Conservation (phyloP, 1,284 basidiomycete genomes). For the Ceratobasidium sp. region DNA sequence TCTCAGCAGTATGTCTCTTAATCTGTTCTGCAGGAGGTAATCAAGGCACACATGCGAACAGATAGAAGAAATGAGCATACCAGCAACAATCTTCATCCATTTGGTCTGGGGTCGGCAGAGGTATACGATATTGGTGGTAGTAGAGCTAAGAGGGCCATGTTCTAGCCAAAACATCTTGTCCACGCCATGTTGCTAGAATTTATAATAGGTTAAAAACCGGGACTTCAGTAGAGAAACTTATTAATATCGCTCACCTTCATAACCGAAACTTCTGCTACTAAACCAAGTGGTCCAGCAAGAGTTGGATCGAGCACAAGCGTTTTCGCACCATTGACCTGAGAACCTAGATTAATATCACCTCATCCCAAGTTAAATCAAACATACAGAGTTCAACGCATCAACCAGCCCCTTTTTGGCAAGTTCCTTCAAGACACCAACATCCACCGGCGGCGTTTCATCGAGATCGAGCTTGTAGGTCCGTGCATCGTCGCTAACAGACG, state of each 20-base stretch:
- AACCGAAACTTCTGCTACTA: slow-evolving; percentile 91
- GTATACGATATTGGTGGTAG: slow-evolving; percentile 92
- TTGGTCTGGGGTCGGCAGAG: slow-evolving; percentile 89
- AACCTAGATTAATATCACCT: slow-evolving; percentile 41
- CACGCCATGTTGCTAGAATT: slow-evolving; percentile 89
- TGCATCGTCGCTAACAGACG: slow-evolving; percentile 45
- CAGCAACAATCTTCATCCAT: slow-evolving; percentile 89
- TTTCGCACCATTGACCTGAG: slow-evolving; percentile 92
- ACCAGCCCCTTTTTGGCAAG: slow-evolving; percentile 79
- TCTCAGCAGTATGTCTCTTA: slow-evolving; percentile 71
- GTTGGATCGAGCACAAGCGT: slow-evolving; percentile 92
- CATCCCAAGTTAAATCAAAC: slow-evolving; percentile 51
- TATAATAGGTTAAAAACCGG: background rate
- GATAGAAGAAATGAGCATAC: slow-evolving; percentile 60
- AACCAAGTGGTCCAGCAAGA: slow-evolving; percentile 90
- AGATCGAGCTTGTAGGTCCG: slow-evolving; percentile 41
- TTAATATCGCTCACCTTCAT: slow-evolving; percentile 73
- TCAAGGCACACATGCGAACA: background rate
- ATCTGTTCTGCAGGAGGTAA: slow-evolving; percentile 78
- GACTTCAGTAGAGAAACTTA: no score
- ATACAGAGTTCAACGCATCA: slow-evolving; percentile 83
- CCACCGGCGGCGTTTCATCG: slow-evolving; percentile 57
- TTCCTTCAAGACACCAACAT: slow-evolving; percentile 78
- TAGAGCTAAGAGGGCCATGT: slow-evolving; percentile 80
- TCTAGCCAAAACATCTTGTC: slow-evolving; percentile 99